phyloP scores from a whole-genome alignment of 2,329 filamentous ascomycete genomes.

The Phymatotrichopsis omnivora region DNA sequence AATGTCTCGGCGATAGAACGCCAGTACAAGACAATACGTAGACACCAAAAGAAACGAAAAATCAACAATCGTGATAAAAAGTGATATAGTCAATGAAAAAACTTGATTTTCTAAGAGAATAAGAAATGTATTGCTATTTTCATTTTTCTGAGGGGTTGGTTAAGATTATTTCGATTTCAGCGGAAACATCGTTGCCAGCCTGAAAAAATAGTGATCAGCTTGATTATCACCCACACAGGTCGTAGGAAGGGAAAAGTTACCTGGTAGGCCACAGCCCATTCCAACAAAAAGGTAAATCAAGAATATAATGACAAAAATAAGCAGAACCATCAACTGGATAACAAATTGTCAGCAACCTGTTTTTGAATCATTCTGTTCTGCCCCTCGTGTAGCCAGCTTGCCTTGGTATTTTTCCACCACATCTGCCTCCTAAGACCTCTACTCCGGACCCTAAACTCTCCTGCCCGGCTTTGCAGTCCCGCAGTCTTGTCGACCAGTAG shows the following conservation, averaged over 20 bases:
- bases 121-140: no score
- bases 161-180: no score
- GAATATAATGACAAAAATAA: constrained; percentile 60
- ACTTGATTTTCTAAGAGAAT: no score
- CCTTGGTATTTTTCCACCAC: constrained; percentile 97
- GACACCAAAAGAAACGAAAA: no score
- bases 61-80: no score
- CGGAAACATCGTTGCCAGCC: no score
- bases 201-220: no score
- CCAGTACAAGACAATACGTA: no score
- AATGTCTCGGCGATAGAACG: no score
- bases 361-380: background rate
- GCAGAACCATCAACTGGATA: constrained; percentile 67
- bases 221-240: no score
- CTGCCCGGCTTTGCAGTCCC: constrained; percentile 71
- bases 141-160: no score
- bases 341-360: constrained; percentile 8
- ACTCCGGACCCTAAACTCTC: constrained; percentile 82
- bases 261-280: constrained; percentile 61
- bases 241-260: constrained; percentile 36
- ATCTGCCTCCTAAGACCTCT: constrained; percentile 79
- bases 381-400: background rate
- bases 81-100: no score
- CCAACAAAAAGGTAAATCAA: constrained; percentile 61
- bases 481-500: constrained; percentile 95